These are phyloP conservation scores for Neofusicoccum parvum DNA, from an alignment of 2,329 filamentous ascomycete species.

Conservation along the genomic window DNA sequence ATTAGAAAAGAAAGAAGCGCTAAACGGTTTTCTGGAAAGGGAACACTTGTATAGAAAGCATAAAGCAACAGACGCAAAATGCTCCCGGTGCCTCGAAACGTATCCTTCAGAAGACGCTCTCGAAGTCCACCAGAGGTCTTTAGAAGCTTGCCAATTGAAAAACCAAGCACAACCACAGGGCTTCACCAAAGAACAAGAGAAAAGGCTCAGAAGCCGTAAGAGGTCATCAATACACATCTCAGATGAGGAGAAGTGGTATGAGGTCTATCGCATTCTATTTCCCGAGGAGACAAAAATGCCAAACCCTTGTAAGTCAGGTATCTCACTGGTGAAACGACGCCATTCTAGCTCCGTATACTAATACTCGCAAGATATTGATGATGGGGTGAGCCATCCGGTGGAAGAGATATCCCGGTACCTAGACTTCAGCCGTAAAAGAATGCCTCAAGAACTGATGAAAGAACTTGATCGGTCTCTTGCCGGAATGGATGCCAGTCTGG, in stretches of 20 bases:
- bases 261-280: background rate
- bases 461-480: too few species aligned
- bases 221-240: background rate
- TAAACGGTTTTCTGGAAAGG: background rate
- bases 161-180: background rate
- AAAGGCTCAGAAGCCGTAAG: background rate
- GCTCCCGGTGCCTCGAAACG: background rate
- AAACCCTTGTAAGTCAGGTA: background rate
- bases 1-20: too few species aligned
- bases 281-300: background rate
- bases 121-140: background rate
- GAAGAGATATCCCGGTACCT: too few species aligned
- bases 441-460: too few species aligned
- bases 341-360: background rate
- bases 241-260: background rate
- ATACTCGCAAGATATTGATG: background rate
- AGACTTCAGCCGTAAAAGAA: too few species aligned
- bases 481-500: too few species aligned
- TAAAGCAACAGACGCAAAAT: background rate
- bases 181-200: background rate
- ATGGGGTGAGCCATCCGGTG: too few species aligned
- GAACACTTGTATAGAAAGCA: conserved; percentile 1
- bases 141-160: background rate
- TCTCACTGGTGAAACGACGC: background rate
- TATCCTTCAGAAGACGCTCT: background rate